Conservation (phyloP, 331 rosid species). For the Pyracantha coccinea region DNA sequence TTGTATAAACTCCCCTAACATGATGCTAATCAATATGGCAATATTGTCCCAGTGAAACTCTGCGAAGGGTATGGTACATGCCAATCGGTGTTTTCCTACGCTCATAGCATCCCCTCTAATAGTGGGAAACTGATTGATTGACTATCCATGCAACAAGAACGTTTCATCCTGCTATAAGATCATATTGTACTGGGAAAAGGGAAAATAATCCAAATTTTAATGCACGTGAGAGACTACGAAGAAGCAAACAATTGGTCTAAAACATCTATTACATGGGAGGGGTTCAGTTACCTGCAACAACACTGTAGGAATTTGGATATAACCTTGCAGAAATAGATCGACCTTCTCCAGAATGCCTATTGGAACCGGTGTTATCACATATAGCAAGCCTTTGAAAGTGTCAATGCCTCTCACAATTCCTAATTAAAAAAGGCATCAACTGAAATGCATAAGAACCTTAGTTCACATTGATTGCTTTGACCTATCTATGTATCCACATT, state of each 20-base stretch:
- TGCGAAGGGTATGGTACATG: too few species aligned
- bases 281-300: slow-evolving; percentile 53
- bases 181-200: neutral
- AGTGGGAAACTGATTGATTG: neutral
- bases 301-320: slow-evolving; percentile 70
- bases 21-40: too few species aligned
- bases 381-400: slow-evolving; percentile 56
- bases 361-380: slow-evolving; percentile 79
- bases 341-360: slow-evolving; percentile 67
- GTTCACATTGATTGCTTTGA: neutral
- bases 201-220: neutral
- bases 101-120: neutral
- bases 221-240: neutral
- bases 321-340: slow-evolving; percentile 71
- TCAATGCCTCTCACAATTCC: slow-evolving; percentile 95
- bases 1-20: too few species aligned
- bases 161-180: neutral
- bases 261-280: neutral
- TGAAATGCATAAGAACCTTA: neutral
- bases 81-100: neutral
- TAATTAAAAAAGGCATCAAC: slow-evolving; percentile 26
- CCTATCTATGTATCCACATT: neutral
- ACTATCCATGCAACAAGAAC: neutral
- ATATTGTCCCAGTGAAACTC: too few species aligned
- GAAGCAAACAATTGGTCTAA: neutral